phyloP scores from a whole-genome alignment of 345 rosid genomes.

The Salix koriyanagi region DNA sequence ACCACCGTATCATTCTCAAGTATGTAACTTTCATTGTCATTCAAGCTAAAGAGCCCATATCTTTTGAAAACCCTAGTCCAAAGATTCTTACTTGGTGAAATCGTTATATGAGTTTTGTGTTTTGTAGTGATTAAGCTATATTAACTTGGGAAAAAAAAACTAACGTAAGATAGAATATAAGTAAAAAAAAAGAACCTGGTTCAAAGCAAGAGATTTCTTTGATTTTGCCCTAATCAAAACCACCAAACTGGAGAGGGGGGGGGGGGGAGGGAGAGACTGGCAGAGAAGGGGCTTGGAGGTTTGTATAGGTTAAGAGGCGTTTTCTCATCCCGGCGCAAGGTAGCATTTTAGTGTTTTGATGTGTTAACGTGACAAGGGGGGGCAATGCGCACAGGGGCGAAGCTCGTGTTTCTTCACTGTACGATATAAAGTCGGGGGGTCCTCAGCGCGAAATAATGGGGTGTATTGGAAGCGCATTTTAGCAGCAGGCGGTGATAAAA shows the following conservation, averaged over 20 bases:
- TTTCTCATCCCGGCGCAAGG: constrained; percentile 29
- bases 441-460: not conserved
- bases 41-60: not conserved
- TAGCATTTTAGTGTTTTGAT: constrained; percentile 10
- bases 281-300: constrained; percentile 7
- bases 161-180: not conserved
- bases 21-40: constrained; percentile 2
- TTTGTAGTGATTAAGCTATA: constrained; percentile 7
- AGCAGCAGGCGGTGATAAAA: not conserved
- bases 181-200: constrained; percentile 34
- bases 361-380: not conserved
- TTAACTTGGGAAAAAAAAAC: not conserved
- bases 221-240: constrained; percentile 21
- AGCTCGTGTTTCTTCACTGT: constrained; percentile 16
- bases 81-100: constrained; percentile 1
- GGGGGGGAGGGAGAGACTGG: constrained; percentile 5
- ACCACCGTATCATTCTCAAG: constrained; percentile 8
- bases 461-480: not conserved
- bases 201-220: constrained; percentile 6
- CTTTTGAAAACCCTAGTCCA: constrained; percentile 46
- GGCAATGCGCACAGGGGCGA: not conserved
- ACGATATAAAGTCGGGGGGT: constrained; percentile 11
- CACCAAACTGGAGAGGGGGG: constrained; percentile 19
- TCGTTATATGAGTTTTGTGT: constrained; percentile 4
- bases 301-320: constrained; percentile 30